These are phyloP conservation scores for Fusarium heterosporum DNA, from an alignment of 2,329 filamentous ascomycete genomes.

Conservation along the genomic window DNA sequence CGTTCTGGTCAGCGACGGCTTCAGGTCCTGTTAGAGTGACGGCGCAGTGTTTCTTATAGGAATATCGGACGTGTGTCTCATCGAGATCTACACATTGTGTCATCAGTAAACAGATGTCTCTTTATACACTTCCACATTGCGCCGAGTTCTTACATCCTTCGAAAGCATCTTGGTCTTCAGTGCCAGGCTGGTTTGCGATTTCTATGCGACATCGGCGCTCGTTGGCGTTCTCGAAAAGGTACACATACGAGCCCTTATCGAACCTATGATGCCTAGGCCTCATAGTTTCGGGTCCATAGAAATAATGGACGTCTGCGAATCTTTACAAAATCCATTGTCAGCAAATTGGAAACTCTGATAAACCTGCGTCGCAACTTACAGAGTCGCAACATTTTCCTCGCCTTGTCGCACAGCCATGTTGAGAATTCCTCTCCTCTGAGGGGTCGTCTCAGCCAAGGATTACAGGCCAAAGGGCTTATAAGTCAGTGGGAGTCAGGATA, in stretches of 20 bases:
- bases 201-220: constrained; percentile 77
- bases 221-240: constrained; percentile 79
- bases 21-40: constrained; percentile 75
- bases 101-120: constrained; percentile 23
- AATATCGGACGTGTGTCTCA: constrained; percentile 73
- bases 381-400: constrained; percentile 64
- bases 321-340: constrained; percentile 55
- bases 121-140: constrained; percentile 13
- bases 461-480: background rate
- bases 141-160: constrained; percentile 72
- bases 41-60: constrained; percentile 78
- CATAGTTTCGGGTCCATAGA: constrained; percentile 74
- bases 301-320: constrained; percentile 84
- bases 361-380: constrained; percentile 54
- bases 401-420: constrained; percentile 61
- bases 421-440: constrained; percentile 9
- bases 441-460: background rate
- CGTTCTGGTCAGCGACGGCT: constrained; percentile 60
- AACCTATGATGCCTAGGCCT: constrained; percentile 83
- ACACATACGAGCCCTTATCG: constrained; percentile 82
- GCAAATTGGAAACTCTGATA: background rate
- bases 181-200: constrained; percentile 79
- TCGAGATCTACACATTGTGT: constrained; percentile 68
- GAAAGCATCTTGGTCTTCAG: constrained; percentile 82
- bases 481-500: constrained; percentile 6